Conservation (phyloP, 164 flowering plant genomes). For the Berberis thunbergii region DNA sequence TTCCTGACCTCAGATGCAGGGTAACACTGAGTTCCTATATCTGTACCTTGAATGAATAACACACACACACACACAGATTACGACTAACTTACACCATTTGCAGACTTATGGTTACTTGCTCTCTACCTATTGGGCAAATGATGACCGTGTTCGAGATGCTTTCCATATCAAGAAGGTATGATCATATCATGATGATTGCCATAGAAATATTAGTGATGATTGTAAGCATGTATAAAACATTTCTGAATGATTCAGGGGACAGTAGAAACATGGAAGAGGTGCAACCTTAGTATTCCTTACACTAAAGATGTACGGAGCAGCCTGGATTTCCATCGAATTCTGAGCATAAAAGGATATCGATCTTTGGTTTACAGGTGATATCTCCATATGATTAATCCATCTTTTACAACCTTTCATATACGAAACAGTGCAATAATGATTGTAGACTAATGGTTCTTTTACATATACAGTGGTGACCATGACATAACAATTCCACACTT, state of each 20-base stretch:
- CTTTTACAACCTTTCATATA: too few relatives aligned
- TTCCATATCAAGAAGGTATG: conserved; percentile 1
- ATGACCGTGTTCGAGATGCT: conserved; percentile 24
- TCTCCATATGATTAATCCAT: not conserved
- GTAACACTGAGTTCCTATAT: not conserved
- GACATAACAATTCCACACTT: conserved; percentile 28
- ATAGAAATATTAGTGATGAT: not conserved
- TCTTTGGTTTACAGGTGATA: conserved; percentile 16
- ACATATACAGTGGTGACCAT: conserved; percentile 46
- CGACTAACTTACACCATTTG: not conserved
- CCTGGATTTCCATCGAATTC: conserved; percentile 16
- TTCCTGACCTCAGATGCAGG: too few relatives aligned
- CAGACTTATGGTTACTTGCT: conserved; percentile 1
- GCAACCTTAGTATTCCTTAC: conserved; percentile 12
- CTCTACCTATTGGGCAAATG: conserved; percentile 25
- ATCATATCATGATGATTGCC: not conserved
- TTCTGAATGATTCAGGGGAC: conserved; percentile 13
- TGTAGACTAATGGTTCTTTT: not conserved
- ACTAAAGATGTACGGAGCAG: conserved; percentile 10
- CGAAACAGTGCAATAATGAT: not conserved
- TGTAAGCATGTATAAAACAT: not conserved
- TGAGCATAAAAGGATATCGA: conserved; percentile 13
- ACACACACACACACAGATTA: not conserved
- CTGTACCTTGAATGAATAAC: not conserved
- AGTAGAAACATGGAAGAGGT: conserved; percentile 18